phyloP scores from a whole-genome alignment of 495 filamentous ascomycete genomes.

The Immersiella caudata region DNA sequence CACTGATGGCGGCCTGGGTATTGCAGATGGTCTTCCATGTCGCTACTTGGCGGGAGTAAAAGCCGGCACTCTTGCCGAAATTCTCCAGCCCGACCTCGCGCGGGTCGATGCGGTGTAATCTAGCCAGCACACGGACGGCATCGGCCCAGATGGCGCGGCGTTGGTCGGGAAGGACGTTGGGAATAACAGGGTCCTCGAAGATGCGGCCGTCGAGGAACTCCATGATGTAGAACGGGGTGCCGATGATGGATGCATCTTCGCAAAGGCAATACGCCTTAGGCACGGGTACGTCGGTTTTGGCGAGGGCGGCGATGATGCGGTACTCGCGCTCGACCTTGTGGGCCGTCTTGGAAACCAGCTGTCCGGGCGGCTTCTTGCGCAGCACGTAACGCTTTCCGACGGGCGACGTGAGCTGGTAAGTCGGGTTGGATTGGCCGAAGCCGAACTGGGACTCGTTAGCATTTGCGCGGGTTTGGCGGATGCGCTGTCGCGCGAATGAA shows the following conservation, averaged over 20 bases:
- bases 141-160: constrained; percentile 82
- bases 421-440: constrained; percentile 96
- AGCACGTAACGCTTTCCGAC: constrained; percentile 74
- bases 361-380: constrained; percentile 94
- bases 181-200: constrained; percentile 84
- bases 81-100: constrained; percentile 63
- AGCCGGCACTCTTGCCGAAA: constrained; percentile 75
- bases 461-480: constrained; percentile 9
- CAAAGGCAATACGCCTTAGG: constrained; percentile 85
- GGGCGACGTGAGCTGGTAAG: constrained; percentile 79
- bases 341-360: constrained; percentile 87
- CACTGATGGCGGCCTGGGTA: constrained; percentile 72
- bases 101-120: constrained; percentile 76
- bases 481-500: neutral
- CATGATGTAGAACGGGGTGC: constrained; percentile 97
- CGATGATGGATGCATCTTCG: constrained; percentile 75
- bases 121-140: constrained; percentile 80
- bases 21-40: constrained; percentile 78
- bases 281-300: constrained; percentile 78
- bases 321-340: constrained; percentile 97
- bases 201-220: constrained; percentile 89
- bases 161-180: constrained; percentile 68
- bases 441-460: constrained; percentile 66
- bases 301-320: constrained; percentile 82
- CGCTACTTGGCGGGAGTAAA: constrained; percentile 84